Conservation (phyloP, 2,329 filamentous ascomycete species). For the Tolypocladium capitatum region DNA sequence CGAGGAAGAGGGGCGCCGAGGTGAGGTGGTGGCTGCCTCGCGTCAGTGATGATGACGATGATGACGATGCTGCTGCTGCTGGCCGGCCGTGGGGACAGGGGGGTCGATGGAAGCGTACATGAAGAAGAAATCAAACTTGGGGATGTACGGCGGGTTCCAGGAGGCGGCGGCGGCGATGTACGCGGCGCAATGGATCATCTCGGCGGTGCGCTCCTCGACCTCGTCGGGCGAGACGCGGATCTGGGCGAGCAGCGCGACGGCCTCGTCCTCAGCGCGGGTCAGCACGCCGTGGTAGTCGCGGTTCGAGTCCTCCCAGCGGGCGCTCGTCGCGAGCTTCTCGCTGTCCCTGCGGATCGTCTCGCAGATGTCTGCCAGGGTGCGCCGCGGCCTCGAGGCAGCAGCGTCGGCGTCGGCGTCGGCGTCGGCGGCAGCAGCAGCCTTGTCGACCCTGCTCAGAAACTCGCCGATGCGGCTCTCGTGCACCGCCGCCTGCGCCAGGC, state of each 20-base stretch:
- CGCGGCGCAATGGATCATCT: slow-evolving; percentile 55
- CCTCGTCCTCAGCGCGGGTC: slow-evolving; percentile 46
- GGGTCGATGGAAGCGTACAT: slow-evolving; percentile 25
- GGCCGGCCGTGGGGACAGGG: neutral
- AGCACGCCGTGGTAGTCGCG: slow-evolving; percentile 60
- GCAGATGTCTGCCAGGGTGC: slow-evolving; percentile 39
- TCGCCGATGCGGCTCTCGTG: slow-evolving; percentile 44
- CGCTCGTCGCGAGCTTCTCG: slow-evolving; percentile 40
- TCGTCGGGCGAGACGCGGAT: slow-evolving; percentile 44
- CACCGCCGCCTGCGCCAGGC: slow-evolving; percentile 61
- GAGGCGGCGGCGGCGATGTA: slow-evolving; percentile 41
- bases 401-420: neutral
- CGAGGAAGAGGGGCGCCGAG: slow-evolving; percentile 56
- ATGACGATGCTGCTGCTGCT: neutral
- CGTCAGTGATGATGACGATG: neutral
- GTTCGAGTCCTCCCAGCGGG: slow-evolving; percentile 37
- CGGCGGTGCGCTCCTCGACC: slow-evolving; percentile 37
- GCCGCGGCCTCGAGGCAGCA: slow-evolving; percentile 4
- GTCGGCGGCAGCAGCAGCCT: slow-evolving; percentile 7
- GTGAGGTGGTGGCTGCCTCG: slow-evolving; percentile 60
- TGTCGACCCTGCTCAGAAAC: slow-evolving; percentile 42
- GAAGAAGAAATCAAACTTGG: slow-evolving; percentile 72
- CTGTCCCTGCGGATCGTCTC: slow-evolving; percentile 40
- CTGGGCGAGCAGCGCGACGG: slow-evolving; percentile 45
- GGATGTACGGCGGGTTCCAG: slow-evolving; percentile 46